Base-by-base conservation (phyloP, 169 alveolate genomes). In the Plasmodium gallinaceum region DNA sequence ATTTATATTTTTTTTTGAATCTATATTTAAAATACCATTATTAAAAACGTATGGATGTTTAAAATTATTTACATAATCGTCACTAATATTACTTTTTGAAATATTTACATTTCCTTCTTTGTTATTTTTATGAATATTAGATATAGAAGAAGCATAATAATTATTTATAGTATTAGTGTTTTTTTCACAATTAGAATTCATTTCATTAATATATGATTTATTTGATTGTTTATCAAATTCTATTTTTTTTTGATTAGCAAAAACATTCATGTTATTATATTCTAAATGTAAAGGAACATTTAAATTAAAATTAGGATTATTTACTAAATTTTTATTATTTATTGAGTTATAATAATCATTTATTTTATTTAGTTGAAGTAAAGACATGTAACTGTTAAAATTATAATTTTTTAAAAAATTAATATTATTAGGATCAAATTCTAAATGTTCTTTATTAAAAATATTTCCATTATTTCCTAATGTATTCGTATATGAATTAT, bases 381-480 rank as follows among this genome's bases (percentile, higher is more conserved):
- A 8, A 52, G 46, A 26, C 58, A 65, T 64, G 54, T 42, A 65
- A 39, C 45, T 46, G 65, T 64, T 78, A n/a, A 48, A 62, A 26
- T 78, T 78, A 78, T 48, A 24, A 78, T 51, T 78, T 9, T 37
- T 78, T 58, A 78, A 14, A 43, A 7, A 43, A 43, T 60, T 74
- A 39, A 60, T 14, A 32, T 32, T 42, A 46, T 22, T 26, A 24
- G 52, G 24, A 26, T 48, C 39, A 66, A 45, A 2, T 5, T 75
- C 39, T 0, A 48, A 7, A 18, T 45, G n/a, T 64, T 75, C 88
- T 22, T 16, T 24, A 7, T 52, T 37, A 18, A 42, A 14, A 22
- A 9, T 2, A 64, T 52, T 75, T n/a, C 24, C n/a, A 54, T 61
- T 43, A 72, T 72, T 72, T 0, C 69, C 24, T 32, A 39, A 72